Evolutionary conservation across 768 basidiomycete genomes (phyloP).

Genomic region (Suillus decipiens): DNA sequence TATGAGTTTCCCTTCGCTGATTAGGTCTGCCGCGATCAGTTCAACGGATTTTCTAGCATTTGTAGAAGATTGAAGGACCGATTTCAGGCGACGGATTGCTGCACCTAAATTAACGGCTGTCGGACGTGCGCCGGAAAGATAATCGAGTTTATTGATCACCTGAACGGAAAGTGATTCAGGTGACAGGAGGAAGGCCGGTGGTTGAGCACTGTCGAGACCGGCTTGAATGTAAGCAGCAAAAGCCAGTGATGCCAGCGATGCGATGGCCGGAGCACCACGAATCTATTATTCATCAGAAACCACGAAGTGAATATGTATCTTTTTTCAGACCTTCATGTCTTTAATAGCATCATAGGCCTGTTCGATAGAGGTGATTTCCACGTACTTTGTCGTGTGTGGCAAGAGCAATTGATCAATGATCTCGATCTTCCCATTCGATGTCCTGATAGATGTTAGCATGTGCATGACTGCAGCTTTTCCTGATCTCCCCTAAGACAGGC

Average conservation of each 20-base stretch:
- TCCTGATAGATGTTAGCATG: conserved; percentile 42
- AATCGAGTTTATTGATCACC: conserved; percentile 61
- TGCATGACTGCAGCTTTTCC: conserved; percentile 16
- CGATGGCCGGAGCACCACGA: conserved; percentile 94
- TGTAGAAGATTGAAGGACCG: conserved; percentile 41
- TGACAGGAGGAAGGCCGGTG: conserved; percentile 58
- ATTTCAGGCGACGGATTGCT: conserved; percentile 72
- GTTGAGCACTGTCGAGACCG: conserved; percentile 46
- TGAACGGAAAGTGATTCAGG: conserved; percentile 52
- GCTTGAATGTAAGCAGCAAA: conserved; percentile 65
- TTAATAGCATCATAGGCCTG: conserved; percentile 94
- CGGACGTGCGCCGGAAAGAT: conserved; percentile 85
- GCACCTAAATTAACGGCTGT: conserved; percentile 95
- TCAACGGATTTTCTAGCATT: conserved; percentile 44
- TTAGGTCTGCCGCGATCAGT: conserved; percentile 56
- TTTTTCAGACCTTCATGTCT: conserved; percentile 79
- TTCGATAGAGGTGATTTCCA: conserved; percentile 69
- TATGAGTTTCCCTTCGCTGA: conserved; percentile 73
- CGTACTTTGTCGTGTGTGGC: conserved; percentile 71
- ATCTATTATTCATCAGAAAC: conserved; percentile 45
- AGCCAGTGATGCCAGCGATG: conserved; percentile 84
- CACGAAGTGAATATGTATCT: not conserved
- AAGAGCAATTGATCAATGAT: conserved; percentile 91
- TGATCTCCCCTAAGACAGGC: not conserved
- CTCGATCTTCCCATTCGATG: conserved; percentile 58